Evolutionary conservation across 192 early-diverging fungal genomes (phyloP), one percentile per base, ranked within the genome.

Genomic region (Gonapodya prolifera): DNA sequence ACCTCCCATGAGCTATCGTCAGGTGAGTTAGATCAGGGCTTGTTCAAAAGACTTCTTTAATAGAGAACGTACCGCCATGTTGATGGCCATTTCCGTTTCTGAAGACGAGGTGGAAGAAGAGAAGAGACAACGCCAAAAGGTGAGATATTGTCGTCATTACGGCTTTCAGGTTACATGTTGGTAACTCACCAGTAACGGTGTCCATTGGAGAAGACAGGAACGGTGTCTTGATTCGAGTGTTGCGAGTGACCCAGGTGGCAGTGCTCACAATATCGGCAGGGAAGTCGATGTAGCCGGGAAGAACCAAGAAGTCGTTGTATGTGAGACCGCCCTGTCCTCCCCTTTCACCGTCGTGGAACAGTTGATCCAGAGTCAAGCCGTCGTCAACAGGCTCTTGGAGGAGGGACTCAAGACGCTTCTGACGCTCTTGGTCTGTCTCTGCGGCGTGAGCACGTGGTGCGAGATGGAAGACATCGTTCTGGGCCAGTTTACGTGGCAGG

Each of bases 201-300:
- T 99, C 97, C 97, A 99, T 99, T 76, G 96, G 97, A 77, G 91
- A 92, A 29, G 94, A 96, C 80, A 97, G 80, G 82, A 99, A 93
- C 1, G 97, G 97, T 16, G 95, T 94, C 84, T 94, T 94, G 85
- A 99, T 88, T 73, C 88, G 85, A 80, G 94, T 95, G 78, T 94
- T 90, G 85, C 91, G 94, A 29, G 96, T 97, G 79, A 99, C 91
- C 80, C 88, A 87, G 80, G 92, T 92, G 80, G 94, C 93, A 73
- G 95, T 89, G 74, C 85, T 84, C 35, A 94, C 92, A 2, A 84
- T 83, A 80, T 89, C 86, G 23, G 95, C 94, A 69, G 93, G 88
- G 82, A 99, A 99, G 86, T 95, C 88, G 85, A 99, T 95, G 85
- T 84, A 96, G 32, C 97, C 97, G 69, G 97, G 97, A 23, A 99